A percentile compares a stretch with the other conserved stretches of the same genome.
phyloP scores from a whole-genome alignment of 73 alveolate genomes.

The Symbiodinium natans region DNA sequence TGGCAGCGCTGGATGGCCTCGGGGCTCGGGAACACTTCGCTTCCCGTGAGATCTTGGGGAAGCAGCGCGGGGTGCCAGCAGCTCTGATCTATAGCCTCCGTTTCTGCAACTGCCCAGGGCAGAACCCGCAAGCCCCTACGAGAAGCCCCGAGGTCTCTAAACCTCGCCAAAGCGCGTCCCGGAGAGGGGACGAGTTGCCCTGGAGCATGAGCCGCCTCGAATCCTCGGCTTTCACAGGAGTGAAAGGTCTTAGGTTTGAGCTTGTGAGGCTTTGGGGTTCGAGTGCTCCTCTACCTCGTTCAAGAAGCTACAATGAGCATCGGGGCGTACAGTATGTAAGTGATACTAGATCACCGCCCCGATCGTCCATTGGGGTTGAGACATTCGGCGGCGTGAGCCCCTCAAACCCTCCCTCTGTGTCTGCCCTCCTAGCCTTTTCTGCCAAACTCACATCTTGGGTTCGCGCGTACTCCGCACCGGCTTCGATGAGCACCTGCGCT shows the following conservation, averaged over 20 bases:
- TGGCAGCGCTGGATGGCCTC: conserved; percentile 83
- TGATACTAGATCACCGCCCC: not conserved
- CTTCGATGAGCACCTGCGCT: conserved; percentile 41
- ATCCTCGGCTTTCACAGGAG: conserved; percentile 27
- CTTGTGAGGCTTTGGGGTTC: not conserved
- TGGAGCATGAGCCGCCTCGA: conserved; percentile 8
- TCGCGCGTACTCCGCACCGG: conserved; percentile 60
- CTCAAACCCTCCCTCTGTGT: not conserved
- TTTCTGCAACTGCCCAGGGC: not conserved
- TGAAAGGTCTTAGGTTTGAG: not conserved
- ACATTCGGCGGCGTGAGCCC: not conserved
- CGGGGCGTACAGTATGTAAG: no score
- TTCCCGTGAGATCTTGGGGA: no score
- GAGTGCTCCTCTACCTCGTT: not conserved
- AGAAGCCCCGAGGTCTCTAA: not conserved
- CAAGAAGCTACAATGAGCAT: no score
- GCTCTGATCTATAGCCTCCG: not conserved
- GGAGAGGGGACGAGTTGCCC: conserved; percentile 57
- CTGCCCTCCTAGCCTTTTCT: not conserved
- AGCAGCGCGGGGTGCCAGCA: not conserved
- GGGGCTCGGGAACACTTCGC: not conserved
- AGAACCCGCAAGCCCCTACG: not conserved
- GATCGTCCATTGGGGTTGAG: not conserved
- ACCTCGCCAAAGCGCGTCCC: conserved; percentile 28
- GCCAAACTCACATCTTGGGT: not conserved